phyloP scores from a whole-genome alignment of 768 basidiomycete species.

The Chalciporus chontae region DNA sequence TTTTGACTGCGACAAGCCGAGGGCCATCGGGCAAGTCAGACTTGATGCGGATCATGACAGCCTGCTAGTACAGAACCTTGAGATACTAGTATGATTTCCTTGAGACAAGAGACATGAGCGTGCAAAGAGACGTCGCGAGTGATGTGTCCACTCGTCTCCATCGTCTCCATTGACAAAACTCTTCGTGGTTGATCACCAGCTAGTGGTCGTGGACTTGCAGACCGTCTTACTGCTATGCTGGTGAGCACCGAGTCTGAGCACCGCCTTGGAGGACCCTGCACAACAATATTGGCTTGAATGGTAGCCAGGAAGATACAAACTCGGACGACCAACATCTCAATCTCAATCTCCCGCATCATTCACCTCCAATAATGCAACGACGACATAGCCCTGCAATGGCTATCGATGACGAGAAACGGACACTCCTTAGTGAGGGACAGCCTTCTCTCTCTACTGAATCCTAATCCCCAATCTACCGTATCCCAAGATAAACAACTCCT shows the following conservation, averaged over 20 bases:
- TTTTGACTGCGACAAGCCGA: slow-evolving; percentile 43
- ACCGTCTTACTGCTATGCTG: too few relatives aligned
- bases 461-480: not conserved
- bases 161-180: slow-evolving; percentile 3
- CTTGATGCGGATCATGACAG: slow-evolving; percentile 20
- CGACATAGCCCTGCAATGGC: slow-evolving; percentile 8
- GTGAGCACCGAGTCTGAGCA: too few relatives aligned
- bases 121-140: not conserved
- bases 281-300: too few relatives aligned
- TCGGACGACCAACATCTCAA: too few relatives aligned
- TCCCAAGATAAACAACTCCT: slow-evolving; percentile 25
- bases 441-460: not conserved
- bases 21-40: slow-evolving; percentile 5
- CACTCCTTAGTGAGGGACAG: slow-evolving; percentile 18
- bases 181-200: slow-evolving; percentile 5
- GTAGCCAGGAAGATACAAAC: too few relatives aligned
- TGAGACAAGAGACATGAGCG: slow-evolving; percentile 7
- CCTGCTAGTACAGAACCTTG: slow-evolving; percentile 27
- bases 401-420: slow-evolving; percentile 9
- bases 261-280: too few relatives aligned
- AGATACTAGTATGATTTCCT: slow-evolving; percentile 23
- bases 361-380: not conserved
- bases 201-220: too few relatives aligned
- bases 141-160: not conserved
- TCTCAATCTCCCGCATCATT: not conserved